Evolutionary conservation across 768 basidiomycete species (phyloP), one percentile per base, ranked within the genome.

Genomic region (Russula brevipes): DNA sequence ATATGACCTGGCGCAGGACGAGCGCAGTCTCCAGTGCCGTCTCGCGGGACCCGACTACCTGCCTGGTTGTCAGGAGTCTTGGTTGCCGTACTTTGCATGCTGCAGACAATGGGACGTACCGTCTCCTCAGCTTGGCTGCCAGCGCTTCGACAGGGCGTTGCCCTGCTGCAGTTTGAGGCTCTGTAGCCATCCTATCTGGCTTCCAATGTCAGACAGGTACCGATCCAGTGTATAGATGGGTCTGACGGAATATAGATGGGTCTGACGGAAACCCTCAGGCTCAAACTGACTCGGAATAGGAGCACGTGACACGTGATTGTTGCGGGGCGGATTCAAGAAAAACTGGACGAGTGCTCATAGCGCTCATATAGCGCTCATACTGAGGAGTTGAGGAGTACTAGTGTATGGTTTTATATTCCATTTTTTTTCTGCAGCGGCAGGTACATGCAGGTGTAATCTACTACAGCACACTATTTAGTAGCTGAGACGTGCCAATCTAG

Each of bases 21-120:
- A 89, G 81, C 6, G 94, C 80, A 0, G 95, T 98, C 73, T 97
- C 94, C 3, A 96, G 75, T 0, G 97, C 94, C 2, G 95, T 86
- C 58, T 87, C 84, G 60, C 89, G 84, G 11, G 96, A 95, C 36
- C 97, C 96, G 62, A 96, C 85, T 53, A 98, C 80, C 75, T 97
- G 94, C 67, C 94, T 97, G 49, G 41, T 57, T 53, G 63, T 68
- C 57, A 50, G 68, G 39, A 54, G 65, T 57, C 44, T 52, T 60
- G 39, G 63, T 66, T 14, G 41, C 61, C 64, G 46, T 57, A 65
- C 59, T 53, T 39, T 39, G 16, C 3, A 47, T 33, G 46, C 53
- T 44, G 56, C 57, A 47, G 63, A 47, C 39, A 45, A 51, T 42
- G 56, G 33, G 38, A 81, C 85, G 76, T 71, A 89, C 89, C 89